phyloP scores from a whole-genome alignment of 495 filamentous ascomycete genomes.

The Aspergillus sparsus region DNA sequence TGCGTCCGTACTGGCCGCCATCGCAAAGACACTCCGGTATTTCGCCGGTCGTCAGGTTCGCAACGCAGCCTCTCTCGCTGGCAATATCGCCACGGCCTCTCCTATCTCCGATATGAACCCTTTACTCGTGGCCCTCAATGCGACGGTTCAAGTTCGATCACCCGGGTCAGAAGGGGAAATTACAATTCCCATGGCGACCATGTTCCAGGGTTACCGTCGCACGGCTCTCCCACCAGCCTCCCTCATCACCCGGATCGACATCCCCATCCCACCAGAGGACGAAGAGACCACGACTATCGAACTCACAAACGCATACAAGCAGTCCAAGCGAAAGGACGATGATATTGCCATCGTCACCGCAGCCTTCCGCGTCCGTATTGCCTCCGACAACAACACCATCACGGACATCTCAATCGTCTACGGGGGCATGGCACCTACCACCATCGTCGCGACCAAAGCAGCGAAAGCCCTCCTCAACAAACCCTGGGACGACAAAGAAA shows the following conservation, averaged over 20 bases:
- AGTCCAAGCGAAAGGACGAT: slow-evolving; percentile 92
- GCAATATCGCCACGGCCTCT: slow-evolving; percentile 91
- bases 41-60: slow-evolving; percentile 95
- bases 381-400: slow-evolving; percentile 62
- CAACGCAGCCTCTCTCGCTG: slow-evolving; percentile 95
- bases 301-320: slow-evolving; percentile 82
- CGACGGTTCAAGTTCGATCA: slow-evolving; percentile 73
- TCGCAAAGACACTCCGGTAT: slow-evolving; percentile 75
- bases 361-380: slow-evolving; percentile 69
- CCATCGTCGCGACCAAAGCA: slow-evolving; percentile 74
- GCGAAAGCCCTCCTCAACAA: slow-evolving; percentile 67
- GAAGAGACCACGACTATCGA: slow-evolving; percentile 37
- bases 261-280: slow-evolving; percentile 72
- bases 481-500: slow-evolving; percentile 71
- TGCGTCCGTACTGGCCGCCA: slow-evolving; percentile 58
- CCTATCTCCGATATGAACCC: slow-evolving; percentile 97
- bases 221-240: slow-evolving; percentile 81
- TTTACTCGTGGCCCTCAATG: slow-evolving; percentile 82
- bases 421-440: slow-evolving; percentile 88
- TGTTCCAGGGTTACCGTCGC: slow-evolving; percentile 86
- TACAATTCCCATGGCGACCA: slow-evolving; percentile 81
- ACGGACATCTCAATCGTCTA: slow-evolving; percentile 76
- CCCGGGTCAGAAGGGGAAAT: slow-evolving; percentile 55
- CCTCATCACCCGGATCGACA: slow-evolving; percentile 77
- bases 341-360: slow-evolving; percentile 95